Evolutionary conservation across 257 asterid genomes (phyloP).

Genomic region (Perilla frutescens): DNA sequence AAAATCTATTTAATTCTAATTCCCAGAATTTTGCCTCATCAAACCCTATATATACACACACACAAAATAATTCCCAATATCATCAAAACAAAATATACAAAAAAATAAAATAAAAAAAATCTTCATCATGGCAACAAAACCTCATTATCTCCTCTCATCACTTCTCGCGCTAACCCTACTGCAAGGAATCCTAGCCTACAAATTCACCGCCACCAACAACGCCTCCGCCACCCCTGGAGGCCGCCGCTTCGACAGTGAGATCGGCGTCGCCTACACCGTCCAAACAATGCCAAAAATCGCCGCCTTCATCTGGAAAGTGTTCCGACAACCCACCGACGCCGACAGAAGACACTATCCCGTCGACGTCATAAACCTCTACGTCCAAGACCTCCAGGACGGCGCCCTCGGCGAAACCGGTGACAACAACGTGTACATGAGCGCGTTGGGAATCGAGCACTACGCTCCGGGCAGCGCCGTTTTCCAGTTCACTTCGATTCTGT

Average conservation of each 20-base stretch:
- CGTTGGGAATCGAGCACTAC: background rate
- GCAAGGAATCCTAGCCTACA: background rate
- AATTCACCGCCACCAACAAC: slow-evolving; percentile 3
- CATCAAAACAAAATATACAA: too few relatives aligned
- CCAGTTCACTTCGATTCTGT: background rate
- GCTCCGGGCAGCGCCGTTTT: background rate
- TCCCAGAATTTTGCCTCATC: too few relatives aligned
- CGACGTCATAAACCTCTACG: background rate
- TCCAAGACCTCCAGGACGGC: slow-evolving; percentile 21
- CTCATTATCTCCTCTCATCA: background rate
- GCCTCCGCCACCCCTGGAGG: slow-evolving; percentile 21
- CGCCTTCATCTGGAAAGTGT: background rate
- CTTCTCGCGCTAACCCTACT: background rate
- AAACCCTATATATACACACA: too few relatives aligned
- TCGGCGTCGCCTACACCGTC: slow-evolving; percentile 1
- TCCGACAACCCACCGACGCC: background rate
- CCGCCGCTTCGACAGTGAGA: background rate
- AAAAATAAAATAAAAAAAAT: too few relatives aligned
- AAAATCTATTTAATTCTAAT: too few relatives aligned
- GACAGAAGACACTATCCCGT: background rate
- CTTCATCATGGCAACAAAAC: background rate
- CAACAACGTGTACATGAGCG: slow-evolving; percentile 20
- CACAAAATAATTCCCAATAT: too few relatives aligned
- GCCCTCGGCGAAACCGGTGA: slow-evolving; percentile 18
- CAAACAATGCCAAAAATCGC: slow-evolving; percentile 12